A percentile compares a stretch with the other conserved stretches of the same genome.
These are phyloP conservation scores for Phalaenopsis equestris DNA, from an alignment of 106 monocot species.

Conservation along the genomic window DNA sequence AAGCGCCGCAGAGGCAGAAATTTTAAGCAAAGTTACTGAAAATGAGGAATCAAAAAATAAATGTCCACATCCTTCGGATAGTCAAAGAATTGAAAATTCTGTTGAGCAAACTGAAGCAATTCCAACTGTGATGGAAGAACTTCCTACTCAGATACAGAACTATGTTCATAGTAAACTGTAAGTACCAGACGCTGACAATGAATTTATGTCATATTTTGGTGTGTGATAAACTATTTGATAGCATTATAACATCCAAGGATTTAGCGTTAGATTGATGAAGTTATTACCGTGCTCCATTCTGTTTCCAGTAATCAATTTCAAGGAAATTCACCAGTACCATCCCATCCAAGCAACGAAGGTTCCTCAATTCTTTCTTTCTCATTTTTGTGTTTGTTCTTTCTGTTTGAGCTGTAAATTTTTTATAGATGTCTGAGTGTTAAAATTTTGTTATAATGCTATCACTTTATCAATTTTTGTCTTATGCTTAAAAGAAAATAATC, in stretches of 20 bases:
- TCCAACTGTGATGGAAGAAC: slow-evolving; percentile 6
- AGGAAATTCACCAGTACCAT: slow-evolving; percentile 12
- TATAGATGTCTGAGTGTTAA: not conserved
- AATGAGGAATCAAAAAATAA: slow-evolving; percentile 18
- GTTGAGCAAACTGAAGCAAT: slow-evolving; percentile 10
- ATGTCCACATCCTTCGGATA: slow-evolving; percentile 16
- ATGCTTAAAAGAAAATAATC: not conserved
- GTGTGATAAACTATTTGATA: not conserved
- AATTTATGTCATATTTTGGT: not conserved
- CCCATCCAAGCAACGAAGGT: slow-evolving; percentile 27
- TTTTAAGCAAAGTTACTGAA: slow-evolving; percentile 13
- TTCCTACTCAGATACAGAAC: slow-evolving; percentile 10
- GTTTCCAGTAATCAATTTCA: slow-evolving; percentile 15
- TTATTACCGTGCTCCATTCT: not conserved
- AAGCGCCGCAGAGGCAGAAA: slow-evolving; percentile 7
- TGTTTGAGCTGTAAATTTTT: not conserved
- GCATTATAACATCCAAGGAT: too few species aligned
- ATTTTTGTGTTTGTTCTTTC: not conserved
- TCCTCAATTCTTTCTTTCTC: not conserved
- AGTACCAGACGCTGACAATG: slow-evolving; percentile 12
- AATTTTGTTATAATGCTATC: not conserved
- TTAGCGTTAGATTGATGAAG: not conserved
- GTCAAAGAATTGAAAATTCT: slow-evolving; percentile 5
- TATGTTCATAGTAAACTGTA: slow-evolving; percentile 23
- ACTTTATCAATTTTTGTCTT: not conserved